Evolutionary conservation across 768 basidiomycete species (phyloP).

Genomic region (Podaxis sp.): DNA sequence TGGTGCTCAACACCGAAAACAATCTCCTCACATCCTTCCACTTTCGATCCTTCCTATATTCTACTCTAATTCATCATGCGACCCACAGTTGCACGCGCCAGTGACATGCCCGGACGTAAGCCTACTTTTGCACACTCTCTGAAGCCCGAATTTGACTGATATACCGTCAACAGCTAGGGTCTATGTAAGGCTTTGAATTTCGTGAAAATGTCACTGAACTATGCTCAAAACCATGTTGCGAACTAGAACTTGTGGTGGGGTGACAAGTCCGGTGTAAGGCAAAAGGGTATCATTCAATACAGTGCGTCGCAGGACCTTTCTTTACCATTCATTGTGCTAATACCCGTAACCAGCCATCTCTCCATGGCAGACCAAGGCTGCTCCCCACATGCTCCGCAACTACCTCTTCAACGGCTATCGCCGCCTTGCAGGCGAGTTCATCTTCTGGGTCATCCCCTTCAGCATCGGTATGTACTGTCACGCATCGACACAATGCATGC

Average conservation of each 20-base stretch:
- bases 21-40: conserved; percentile 14
- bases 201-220: background rate
- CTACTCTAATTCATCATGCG: conserved; percentile 44
- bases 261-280: conserved; percentile 55
- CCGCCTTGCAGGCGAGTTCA: conserved; percentile 64
- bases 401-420: conserved; percentile 88
- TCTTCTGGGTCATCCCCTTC: conserved; percentile 80
- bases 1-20: conserved; percentile 12
- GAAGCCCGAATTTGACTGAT: background rate
- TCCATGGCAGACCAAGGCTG: conserved; percentile 74
- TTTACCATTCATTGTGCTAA: background rate
- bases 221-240: background rate
- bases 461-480: conserved; percentile 53
- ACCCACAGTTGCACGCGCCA: conserved; percentile 51
- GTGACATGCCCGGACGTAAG: conserved; percentile 85
- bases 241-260: conserved; percentile 89
- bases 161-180: conserved; percentile 52
- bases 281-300: conserved; percentile 77
- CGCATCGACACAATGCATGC: background rate
- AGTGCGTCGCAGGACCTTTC: conserved; percentile 45
- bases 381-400: conserved; percentile 61
- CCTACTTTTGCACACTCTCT: conserved; percentile 13
- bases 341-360: conserved; percentile 55
- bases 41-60: conserved; percentile 11
- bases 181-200: conserved; percentile 53